Base-by-base conservation (phyloP, 1,284 basidiomycete genomes). In the Trametes hirsuta region DNA sequence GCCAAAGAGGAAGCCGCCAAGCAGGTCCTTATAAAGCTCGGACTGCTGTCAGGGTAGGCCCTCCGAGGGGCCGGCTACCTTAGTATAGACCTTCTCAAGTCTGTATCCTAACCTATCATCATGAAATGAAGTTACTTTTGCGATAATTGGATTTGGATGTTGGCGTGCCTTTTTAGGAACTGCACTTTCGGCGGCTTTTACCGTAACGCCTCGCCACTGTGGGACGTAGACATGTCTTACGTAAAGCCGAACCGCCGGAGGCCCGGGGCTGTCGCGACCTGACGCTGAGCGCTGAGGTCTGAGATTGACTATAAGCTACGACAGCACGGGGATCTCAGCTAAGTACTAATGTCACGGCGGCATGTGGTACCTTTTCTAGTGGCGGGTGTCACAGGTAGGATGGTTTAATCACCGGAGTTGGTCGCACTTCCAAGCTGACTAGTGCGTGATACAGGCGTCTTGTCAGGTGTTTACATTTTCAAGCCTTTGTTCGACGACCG, bases 381-480 rank as follows among this genome's bases (percentile, higher is more conserved):
- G 37, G 74, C 74, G 45, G 69, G 69, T 37, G 53, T 72, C 44
- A 72, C 73, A 65, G 74, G 74, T 74, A 61, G 60, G 52, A 49
- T 57, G 55, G 56, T 59, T 37, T 22, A 46, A 25, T 30, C 47
- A 47, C 39, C 53, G 25, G 41, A 35, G 36, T 48, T 15, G 48
- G 8, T 24, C 40, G 12, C 21, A 12, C 55, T 53, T 44, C 53
- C 53, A 57, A 44, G 50, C 55, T 59, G 53, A 58, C 57, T 48
- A 52, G 35, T 41, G 50, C 45, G 45, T 37, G 36, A 45, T 30
- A 36, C 63, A 89, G 88, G 87, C 34, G 70, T 87, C 47, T 64
- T 79, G 24, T 88, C 87, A 12, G 87, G 87, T 14, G 68, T 87
- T 37, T 88, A 89, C 69, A 85, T 88, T 58, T 80, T 79, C 68